Base-by-base conservation (phyloP, 176 grass and related monocot genomes). In the Ensete ventricosum region DNA sequence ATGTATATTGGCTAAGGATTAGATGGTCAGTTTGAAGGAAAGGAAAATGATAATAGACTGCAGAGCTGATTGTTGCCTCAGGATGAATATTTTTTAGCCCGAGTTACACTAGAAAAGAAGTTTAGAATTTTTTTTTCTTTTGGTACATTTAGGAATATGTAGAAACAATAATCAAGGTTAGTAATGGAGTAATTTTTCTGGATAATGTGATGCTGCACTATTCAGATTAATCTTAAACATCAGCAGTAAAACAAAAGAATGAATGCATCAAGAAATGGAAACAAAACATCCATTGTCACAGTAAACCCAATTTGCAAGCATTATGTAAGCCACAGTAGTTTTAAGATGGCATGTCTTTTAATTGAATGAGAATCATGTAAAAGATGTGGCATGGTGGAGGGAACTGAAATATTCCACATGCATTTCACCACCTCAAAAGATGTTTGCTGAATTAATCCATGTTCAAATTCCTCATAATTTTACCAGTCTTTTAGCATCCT, bases 351-450 rank as follows among this genome's bases (percentile, higher is more conserved):
- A 68, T 43, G 57, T 68, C 27, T 68, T 68, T 68, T 68, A 43
- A 60, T 34, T 13, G 0, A 3, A n/a, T 60, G 14, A n/a, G 19
- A 60, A 60, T 60, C 57, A 60, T 60, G 57, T 21, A 43, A 60
- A 60, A 60, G 57, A 60, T 6, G 57, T 14, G 4, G 57, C 57
- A 20, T 6, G 13, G 3, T 60, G 57, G 57, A 60, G n/a, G 8
- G 14, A 60, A 60, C 12, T 68, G 2, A 29, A 68, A 68, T 68
- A 10, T 68, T 43, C 65, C 34, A 43, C 34, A 43, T 43, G 34
- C 34, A 43, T 6, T 43, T 43, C 34, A 43, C 34, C 34, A 43
- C 34, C 34, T 43, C 34, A 76, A 76, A 76, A 76, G 74, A 76
- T 64, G 74, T 52, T 52, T 76, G 21, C 74, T 43, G 4, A 43